These are phyloP conservation scores for Xylaria sp. DNA, from an alignment of 2,329 filamentous ascomycete genomes.

Conservation along the genomic window DNA sequence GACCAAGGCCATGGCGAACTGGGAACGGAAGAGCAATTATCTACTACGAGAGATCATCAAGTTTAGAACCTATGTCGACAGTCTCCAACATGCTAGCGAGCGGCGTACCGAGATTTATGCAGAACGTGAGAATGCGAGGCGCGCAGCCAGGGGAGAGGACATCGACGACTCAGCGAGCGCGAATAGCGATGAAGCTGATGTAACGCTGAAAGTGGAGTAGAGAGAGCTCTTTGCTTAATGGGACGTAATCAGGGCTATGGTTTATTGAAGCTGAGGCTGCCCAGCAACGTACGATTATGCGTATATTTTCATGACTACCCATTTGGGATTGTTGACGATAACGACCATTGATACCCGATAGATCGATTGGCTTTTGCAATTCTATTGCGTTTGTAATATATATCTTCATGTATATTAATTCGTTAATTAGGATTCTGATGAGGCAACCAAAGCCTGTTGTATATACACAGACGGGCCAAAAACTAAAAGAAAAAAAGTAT, in stretches of 20 bases:
- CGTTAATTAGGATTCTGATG: neutral
- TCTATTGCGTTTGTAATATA: conserved; percentile 13
- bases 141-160: conserved; percentile 60
- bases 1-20: conserved; percentile 89
- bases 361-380: conserved; percentile 29
- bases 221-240: conserved; percentile 1
- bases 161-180: conserved; percentile 50
- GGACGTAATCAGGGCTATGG: neutral
- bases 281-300: neutral
- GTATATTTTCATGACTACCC: conserved; percentile 9
- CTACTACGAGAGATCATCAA: conserved; percentile 94
- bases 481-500: neutral
- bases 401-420: conserved; percentile 21
- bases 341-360: conserved; percentile 39
- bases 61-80: conserved; percentile 94
- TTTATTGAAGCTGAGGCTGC: neutral
- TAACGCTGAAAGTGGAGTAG: conserved; percentile 37
- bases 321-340: conserved; percentile 31
- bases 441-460: neutral
- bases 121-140: conserved; percentile 64
- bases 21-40: conserved; percentile 95
- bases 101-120: conserved; percentile 77
- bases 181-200: conserved; percentile 32
- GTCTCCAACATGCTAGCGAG: conserved; percentile 74
- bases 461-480: conserved; percentile 1